Evolutionary conservation across 2,329 filamentous ascomycete genomes (phyloP), one percentile per base, ranked within the genome.

Genomic region (Scleromitrula shiraiana): DNA sequence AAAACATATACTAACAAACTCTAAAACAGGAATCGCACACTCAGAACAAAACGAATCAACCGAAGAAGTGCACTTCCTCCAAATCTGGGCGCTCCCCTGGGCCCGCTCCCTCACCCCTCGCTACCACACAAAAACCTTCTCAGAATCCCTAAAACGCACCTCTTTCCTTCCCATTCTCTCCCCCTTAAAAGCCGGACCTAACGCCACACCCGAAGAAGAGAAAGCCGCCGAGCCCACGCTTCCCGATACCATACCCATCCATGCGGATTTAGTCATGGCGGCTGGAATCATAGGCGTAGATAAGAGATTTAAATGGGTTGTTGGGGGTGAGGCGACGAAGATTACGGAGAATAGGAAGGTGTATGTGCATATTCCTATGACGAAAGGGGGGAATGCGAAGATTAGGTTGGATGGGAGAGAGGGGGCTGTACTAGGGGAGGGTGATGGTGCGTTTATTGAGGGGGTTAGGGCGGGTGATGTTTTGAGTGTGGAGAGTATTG

Each of bases 1-100:
- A 10, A 14, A 36, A 22, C 12, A 41, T 37, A 49, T 55, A 42
- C 52, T 61, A 55, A 55, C 50, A 5, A 15, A 23, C 24, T 30
- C 19, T 26, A 12, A 27, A 42, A 29, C 14, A 67, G 78, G 79
- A 5, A 82, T 95, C 59, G 78, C 87, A 2, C 88, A 95, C 66
- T 85, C 80, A 7, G 88, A 95, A 68, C 80, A 83, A 68, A 93
- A 91, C 66, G 82, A 93, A 67, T 81, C 88, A 64, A 64, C 70
- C 45, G 68, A 75, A 12, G 78, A 86, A 37, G 84, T 88, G 10
- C 88, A 94, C 63, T 94, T 94, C 62, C 69, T 95, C 27, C 88
- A 95, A 67, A 94, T 95, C 59, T 95, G 88, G 88, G 87, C 83
- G 1, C 71, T 87, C 41, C 88, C 88, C 0, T 90, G 88, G 77